These are phyloP conservation scores for Elongisporangium senticosum DNA, from an alignment of 352 stramenopile genomes.

Conservation along the genomic window DNA sequence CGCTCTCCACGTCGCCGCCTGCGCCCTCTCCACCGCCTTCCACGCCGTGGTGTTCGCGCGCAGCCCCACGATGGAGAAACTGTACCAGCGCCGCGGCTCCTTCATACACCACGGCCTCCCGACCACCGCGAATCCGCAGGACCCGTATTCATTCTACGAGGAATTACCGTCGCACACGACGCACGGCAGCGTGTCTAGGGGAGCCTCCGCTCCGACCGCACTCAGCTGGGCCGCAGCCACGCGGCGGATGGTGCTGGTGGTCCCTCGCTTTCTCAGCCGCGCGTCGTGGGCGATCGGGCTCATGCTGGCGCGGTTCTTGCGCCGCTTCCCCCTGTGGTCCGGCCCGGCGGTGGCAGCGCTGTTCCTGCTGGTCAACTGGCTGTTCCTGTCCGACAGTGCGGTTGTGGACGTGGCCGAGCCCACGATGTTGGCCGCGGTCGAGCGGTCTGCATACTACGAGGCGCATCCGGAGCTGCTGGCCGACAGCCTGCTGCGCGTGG, in stretches of 20 bases:
- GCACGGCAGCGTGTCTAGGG: background rate
- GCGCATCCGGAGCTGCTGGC: slow-evolving; percentile 11
- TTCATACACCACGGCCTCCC: background rate
- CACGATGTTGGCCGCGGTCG: background rate
- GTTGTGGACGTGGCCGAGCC: background rate
- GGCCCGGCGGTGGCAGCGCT: background rate
- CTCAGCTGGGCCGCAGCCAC: background rate
- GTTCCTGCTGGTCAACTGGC: background rate
- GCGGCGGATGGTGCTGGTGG: background rate
- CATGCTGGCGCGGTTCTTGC: background rate
- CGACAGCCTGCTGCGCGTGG: slow-evolving; percentile 18
- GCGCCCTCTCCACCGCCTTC: background rate
- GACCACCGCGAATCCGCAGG: background rate
- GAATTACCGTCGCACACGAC: background rate
- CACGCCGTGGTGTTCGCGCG: background rate
- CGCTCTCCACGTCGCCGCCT: background rate
- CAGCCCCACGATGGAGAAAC: background rate
- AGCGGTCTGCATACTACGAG: background rate
- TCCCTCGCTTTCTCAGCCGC: background rate
- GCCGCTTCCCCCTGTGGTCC: background rate
- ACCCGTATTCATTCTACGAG: background rate
- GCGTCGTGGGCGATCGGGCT: background rate
- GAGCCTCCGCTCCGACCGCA: background rate
- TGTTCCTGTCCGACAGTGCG: background rate
- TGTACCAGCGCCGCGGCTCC: background rate